These are phyloP conservation scores for Pichia pseudocactophila DNA, from an alignment of 805 yeast species.

Conservation along the genomic window DNA sequence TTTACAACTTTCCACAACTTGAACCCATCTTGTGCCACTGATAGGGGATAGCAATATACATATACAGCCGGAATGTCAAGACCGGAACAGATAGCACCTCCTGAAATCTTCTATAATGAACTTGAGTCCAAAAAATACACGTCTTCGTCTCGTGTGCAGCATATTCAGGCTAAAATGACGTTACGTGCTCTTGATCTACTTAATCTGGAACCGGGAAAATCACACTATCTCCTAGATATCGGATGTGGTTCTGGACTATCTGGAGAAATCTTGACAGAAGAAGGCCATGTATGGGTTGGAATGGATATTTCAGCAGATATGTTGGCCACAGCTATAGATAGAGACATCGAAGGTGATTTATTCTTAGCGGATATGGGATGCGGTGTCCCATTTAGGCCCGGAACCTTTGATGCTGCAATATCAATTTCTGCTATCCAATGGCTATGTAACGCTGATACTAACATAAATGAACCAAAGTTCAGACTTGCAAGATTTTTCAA, in stretches of 20 bases:
- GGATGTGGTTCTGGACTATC: conserved; percentile 97
- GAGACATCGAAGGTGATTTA: conserved; percentile 90
- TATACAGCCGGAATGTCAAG: conserved; percentile 56
- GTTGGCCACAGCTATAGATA: conserved; percentile 88
- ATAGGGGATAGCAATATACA: too few species aligned
- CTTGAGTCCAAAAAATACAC: conserved; percentile 86
- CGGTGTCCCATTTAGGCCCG: conserved; percentile 93
- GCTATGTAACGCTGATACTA: conserved; percentile 92
- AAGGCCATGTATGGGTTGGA: conserved; percentile 91
- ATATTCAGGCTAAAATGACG: conserved; percentile 97
- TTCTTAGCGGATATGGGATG: conserved; percentile 87
- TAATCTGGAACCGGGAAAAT: conserved; percentile 53
- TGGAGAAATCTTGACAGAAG: conserved; percentile 90
- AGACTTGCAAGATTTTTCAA: conserved; percentile 79
- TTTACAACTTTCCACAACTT: too few species aligned
- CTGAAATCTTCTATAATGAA: conserved; percentile 90
- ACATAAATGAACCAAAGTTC: conserved; percentile 72
- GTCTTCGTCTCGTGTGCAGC: conserved; percentile 91
- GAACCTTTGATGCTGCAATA: conserved; percentile 93
- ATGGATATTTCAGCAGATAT: conserved; percentile 94
- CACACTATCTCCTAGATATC: conserved; percentile 73
- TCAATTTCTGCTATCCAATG: conserved; percentile 94
- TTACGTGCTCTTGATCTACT: conserved; percentile 82
- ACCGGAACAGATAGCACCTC: conserved; percentile 95
- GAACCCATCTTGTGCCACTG: too few species aligned